Evolutionary conservation across 805 yeast species (phyloP).

Genomic region (Wickerhamomyces silvicola): DNA sequence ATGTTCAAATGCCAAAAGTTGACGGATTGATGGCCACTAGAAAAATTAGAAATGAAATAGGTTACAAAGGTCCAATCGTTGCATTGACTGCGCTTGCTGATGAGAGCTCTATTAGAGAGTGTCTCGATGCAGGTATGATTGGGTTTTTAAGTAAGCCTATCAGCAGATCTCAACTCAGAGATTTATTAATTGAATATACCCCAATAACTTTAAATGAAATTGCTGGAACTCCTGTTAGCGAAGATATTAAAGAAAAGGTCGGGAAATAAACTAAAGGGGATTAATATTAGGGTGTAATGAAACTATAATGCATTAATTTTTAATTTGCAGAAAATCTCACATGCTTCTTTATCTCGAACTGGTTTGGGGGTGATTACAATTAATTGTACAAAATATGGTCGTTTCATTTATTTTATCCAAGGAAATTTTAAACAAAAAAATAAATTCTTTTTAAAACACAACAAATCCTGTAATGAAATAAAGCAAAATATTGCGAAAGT

Average conservation of each 20-base stretch:
- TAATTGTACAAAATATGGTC: conserved; percentile 2
- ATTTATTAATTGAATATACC: conserved; percentile 36
- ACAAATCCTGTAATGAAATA: too few relatives aligned
- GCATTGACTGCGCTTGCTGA: conserved; percentile 96
- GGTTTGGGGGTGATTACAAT: too few relatives aligned
- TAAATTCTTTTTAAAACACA: conserved; percentile 1
- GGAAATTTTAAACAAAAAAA: conserved; percentile 2
- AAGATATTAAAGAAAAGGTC: not conserved
- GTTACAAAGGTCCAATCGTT: conserved; percentile 69
- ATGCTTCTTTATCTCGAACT: too few relatives aligned
- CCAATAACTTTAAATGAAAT: conserved; percentile 6
- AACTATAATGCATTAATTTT: too few relatives aligned
- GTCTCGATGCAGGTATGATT: conserved; percentile 86
- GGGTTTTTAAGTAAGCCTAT: conserved; percentile 89
- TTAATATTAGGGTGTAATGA: too few relatives aligned
- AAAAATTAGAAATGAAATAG: conserved; percentile 56
- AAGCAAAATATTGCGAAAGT: too few relatives aligned
- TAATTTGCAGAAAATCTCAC: too few relatives aligned
- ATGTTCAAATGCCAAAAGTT: conserved; percentile 92
- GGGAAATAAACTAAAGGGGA: too few relatives aligned
- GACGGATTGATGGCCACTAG: conserved; percentile 86
- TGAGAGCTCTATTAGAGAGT: conserved; percentile 78
- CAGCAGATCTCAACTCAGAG: conserved; percentile 58
- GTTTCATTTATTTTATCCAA: conserved; percentile 1
- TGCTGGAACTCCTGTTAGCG: conserved; percentile 2